Percentiles rank a stretch among this genome's conserved stretches.
Evolutionary conservation across 2,329 filamentous ascomycete species (phyloP).

Genomic region (Aspergillus brunneoviolaceus): DNA sequence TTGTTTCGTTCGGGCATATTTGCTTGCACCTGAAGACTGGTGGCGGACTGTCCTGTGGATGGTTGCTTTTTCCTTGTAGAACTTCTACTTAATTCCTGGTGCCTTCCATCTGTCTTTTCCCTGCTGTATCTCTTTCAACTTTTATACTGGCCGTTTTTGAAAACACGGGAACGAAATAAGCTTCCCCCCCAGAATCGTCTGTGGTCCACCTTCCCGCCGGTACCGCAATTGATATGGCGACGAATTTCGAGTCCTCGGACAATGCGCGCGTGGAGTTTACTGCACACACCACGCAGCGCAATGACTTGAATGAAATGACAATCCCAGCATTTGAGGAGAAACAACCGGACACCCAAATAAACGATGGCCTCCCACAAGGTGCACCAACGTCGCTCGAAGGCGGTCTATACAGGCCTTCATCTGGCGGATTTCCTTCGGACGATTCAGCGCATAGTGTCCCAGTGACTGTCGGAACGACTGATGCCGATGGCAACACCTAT

Average conservation of each 20-base stretch:
- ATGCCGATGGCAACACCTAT: slow-evolving; percentile 56
- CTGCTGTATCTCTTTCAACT: neutral
- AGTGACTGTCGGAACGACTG: slow-evolving; percentile 42
- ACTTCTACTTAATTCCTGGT: too few relatives aligned
- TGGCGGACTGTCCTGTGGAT: neutral
- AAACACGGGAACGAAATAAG: neutral
- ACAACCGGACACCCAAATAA: neutral
- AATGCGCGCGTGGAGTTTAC: slow-evolving; percentile 15
- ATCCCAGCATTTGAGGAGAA: neutral
- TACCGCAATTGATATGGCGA: slow-evolving; percentile 25
- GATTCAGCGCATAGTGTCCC: slow-evolving; percentile 25
- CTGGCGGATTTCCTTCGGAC: slow-evolving; percentile 26
- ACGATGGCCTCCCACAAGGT: slow-evolving; percentile 4
- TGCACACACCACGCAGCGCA: slow-evolving; percentile 4
- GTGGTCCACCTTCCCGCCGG: slow-evolving; percentile 3
- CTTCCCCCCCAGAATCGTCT: neutral
- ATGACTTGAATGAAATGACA: neutral
- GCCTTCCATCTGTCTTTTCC: neutral
- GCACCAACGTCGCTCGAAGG: slow-evolving; percentile 9
- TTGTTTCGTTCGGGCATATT: neutral
- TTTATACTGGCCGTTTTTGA: neutral
- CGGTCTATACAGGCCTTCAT: slow-evolving; percentile 23
- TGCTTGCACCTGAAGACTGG: neutral
- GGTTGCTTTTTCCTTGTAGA: neutral
- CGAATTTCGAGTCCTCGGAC: slow-evolving; percentile 17